Conservation (phyloP, 495 filamentous ascomycete species). For the Xylaria scruposa region DNA sequence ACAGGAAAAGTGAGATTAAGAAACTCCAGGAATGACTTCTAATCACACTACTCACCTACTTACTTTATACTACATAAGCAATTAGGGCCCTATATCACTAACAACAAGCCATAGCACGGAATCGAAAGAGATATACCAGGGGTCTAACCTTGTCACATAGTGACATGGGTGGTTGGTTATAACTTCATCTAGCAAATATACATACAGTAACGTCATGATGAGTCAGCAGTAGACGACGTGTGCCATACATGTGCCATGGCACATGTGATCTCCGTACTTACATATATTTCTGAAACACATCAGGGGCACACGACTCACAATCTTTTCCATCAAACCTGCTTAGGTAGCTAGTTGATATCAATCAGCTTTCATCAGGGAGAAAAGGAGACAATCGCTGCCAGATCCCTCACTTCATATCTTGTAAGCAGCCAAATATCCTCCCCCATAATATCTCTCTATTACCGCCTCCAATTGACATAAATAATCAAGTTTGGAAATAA, state of each 20-base stretch:
- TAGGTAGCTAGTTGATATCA: neutral
- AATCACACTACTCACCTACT: neutral
- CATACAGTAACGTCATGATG: conserved; percentile 7
- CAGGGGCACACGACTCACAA: neutral
- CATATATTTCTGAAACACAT: neutral
- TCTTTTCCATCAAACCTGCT: neutral
- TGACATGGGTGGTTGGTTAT: neutral
- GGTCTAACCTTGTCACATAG: neutral
- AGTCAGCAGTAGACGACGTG: neutral
- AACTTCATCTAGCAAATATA: neutral
- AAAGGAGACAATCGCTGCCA: neutral
- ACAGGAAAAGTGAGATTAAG: neutral
- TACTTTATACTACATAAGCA: neutral
- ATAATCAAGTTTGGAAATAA: neutral
- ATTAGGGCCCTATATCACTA: neutral
- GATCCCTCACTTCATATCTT: neutral
- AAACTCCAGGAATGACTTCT: neutral
- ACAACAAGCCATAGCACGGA: neutral
- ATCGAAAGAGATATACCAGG: neutral
- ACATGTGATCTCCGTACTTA: neutral
- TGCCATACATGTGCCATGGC: too few relatives aligned
- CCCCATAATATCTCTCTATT: neutral
- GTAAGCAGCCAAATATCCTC: neutral
- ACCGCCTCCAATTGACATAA: too few relatives aligned
- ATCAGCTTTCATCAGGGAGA: neutral